Percentiles rank a stretch among this genome's conserved stretches.
Conservation (phyloP, 495 filamentous ascomycete genomes). For the Aspergillus heteromorphus region DNA sequence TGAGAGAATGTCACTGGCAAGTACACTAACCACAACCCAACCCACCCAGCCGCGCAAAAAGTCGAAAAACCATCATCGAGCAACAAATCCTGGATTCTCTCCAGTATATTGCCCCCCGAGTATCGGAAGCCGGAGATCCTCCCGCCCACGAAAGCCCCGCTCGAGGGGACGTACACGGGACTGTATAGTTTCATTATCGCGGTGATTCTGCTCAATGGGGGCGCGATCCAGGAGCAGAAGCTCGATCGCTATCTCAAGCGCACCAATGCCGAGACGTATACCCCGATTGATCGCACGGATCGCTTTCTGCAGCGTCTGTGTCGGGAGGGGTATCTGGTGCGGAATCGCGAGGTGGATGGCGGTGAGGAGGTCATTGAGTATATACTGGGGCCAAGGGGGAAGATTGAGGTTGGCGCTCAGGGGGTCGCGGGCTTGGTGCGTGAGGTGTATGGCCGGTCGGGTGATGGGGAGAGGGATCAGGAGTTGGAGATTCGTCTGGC, state of each 20-base stretch:
- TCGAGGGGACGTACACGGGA: constrained; percentile 73
- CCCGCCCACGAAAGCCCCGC: constrained; percentile 58
- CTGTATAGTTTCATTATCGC: constrained; percentile 76
- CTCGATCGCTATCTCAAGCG: constrained; percentile 68
- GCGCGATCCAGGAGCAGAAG: constrained; percentile 66
- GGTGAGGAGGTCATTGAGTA: constrained; percentile 75
- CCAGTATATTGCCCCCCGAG: constrained; percentile 57
- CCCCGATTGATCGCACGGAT: constrained; percentile 72
- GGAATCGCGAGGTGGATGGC: constrained; percentile 57
- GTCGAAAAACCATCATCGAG: constrained; percentile 40
- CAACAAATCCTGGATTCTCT: constrained; percentile 72
- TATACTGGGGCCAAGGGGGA: constrained; percentile 77
- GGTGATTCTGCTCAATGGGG: constrained; percentile 65
- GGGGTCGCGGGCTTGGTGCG: constrained; percentile 67
- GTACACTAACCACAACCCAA: too few species aligned
- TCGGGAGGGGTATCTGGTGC: constrained; percentile 77
- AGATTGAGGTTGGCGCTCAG: constrained; percentile 71
- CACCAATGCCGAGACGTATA: constrained; percentile 69
- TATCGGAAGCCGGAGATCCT: constrained; percentile 65
- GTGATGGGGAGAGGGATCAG: constrained; percentile 29
- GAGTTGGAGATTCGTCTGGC: constrained; percentile 28
- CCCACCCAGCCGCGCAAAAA: constrained; percentile 54
- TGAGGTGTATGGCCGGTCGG: constrained; percentile 48
- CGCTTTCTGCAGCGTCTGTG: constrained; percentile 66
- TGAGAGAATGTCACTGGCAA: too few species aligned